A percentile compares a stretch with the other conserved stretches of the same genome.
phyloP scores from a whole-genome alignment of 495 filamentous ascomycete species.

The Choiromyces venosus region DNA sequence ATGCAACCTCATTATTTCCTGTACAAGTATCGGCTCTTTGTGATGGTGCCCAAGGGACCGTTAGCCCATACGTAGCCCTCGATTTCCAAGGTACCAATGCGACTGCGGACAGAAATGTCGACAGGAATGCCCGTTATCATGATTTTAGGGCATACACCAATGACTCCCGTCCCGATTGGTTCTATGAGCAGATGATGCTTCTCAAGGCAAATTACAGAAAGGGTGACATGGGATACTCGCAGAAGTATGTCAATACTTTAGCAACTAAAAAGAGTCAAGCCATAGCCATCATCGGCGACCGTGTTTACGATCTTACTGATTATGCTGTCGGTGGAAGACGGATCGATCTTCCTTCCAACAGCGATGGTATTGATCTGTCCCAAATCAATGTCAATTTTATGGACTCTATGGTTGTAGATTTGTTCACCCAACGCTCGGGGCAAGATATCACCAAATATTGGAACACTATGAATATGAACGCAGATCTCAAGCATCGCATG shows the following conservation, averaged over 20 bases:
- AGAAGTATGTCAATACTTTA: constrained; percentile 66
- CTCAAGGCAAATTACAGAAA: constrained; percentile 75
- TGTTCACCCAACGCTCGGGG: constrained; percentile 73
- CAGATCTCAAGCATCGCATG: constrained; percentile 58
- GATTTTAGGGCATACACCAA: constrained; percentile 85
- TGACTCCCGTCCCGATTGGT: constrained; percentile 84
- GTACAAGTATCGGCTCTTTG: constrained; percentile 92
- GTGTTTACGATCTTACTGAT: constrained; percentile 85
- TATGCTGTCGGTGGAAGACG: constrained; percentile 74
- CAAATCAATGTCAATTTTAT: constrained; percentile 71
- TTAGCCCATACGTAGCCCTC: constrained; percentile 68
- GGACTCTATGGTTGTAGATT: constrained; percentile 62
- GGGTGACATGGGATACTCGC: constrained; percentile 80
- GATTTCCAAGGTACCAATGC: constrained; percentile 75
- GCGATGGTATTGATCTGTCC: constrained; percentile 41
- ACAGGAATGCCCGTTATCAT: constrained; percentile 74
- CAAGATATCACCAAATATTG: constrained; percentile 79
- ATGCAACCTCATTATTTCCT: constrained; percentile 84
- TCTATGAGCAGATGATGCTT: constrained; percentile 71
- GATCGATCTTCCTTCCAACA: constrained; percentile 52
- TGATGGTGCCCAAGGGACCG: constrained; percentile 60
- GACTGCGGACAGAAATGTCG: constrained; percentile 58
- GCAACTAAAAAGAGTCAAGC: constrained; percentile 56
- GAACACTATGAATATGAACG: constrained; percentile 58
- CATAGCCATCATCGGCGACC: constrained; percentile 72